Conservation (phyloP, 2,329 filamentous ascomycete species). For the Elsinoe necatrix region DNA sequence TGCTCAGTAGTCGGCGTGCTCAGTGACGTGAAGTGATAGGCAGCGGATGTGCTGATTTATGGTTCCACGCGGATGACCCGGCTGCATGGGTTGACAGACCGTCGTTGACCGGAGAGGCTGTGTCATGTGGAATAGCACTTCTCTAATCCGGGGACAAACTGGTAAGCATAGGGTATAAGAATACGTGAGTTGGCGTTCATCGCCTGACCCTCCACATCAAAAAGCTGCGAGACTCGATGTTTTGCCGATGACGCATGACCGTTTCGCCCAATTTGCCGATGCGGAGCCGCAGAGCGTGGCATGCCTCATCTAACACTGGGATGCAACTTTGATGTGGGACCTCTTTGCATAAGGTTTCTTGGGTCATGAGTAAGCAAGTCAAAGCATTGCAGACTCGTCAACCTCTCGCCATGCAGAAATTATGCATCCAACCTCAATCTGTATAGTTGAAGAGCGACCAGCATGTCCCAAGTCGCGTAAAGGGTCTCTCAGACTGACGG, state of each 20-base stretch:
- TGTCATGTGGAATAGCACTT: not conserved
- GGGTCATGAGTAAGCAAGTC: too few relatives aligned
- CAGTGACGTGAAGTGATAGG: not conserved
- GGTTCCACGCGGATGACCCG: constrained; percentile 10
- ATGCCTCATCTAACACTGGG: not conserved
- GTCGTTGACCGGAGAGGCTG: constrained; percentile 1
- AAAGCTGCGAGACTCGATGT: not conserved
- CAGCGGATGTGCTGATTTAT: constrained; percentile 6
- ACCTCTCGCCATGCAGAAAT: too few relatives aligned
- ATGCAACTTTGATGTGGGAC: too few relatives aligned
- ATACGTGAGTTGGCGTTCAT: not conserved
- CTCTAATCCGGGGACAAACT: not conserved
- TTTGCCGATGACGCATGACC: constrained; percentile 3
- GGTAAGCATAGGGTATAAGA: not conserved
- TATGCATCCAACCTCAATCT: too few relatives aligned
- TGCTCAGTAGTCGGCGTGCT: not conserved
- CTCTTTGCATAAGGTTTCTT: too few relatives aligned
- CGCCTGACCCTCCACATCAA: not conserved
- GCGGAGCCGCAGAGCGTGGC: not conserved
- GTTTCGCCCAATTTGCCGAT: not conserved
- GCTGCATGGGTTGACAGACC: not conserved
- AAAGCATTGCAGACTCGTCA: too few relatives aligned
- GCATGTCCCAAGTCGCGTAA: too few relatives aligned
- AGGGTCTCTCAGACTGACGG: too few relatives aligned
- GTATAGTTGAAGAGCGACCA: too few relatives aligned